Base-by-base conservation (phyloP, 2,329 filamentous ascomycete genomes). In the Xylaria sp. region DNA sequence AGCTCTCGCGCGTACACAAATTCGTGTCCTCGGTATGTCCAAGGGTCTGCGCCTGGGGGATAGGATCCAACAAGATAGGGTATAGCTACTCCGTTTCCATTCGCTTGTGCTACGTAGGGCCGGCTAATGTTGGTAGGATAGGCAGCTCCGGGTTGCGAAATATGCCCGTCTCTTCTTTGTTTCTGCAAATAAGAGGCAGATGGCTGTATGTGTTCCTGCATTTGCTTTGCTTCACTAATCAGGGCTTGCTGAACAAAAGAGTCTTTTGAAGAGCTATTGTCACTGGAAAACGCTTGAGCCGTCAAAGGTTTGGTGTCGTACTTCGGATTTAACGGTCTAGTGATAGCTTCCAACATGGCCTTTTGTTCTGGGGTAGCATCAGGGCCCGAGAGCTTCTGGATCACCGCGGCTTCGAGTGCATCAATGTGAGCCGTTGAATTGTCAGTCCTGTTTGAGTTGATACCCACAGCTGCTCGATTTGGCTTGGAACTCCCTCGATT, bases 31-130 rank as follows among this genome's bases (percentile, higher is more conserved):
- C 75, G 80, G 28, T 81, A 83, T 13, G 76, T 78, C 36, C 81
- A 80, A n/a, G 80, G 75, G 23, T 80, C 79, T 59, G 83, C 74
- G 4, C 83, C 84, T 20, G 77, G 76, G 31, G 85, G 85, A 23
- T 87, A 79, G 38, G 79, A 80, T 38, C 88, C 88, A 59, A 89
- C 78, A 20, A 90, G 82, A 72, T 90, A 90, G 0, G 88, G 88
- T 49, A 76, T 72, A 11, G 74, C 70, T 5, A 74, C 62, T 23
- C 60, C 53, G 28, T 59, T 64, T 26, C 56, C 60, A 44, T 53
- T 69, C 10, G 28, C 57, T 49, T 42, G 58, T 48, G 53, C 26
- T n/a, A 61, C 38, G 33, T 64, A 65, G 3, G 62, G 42, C 17
- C 49, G 13, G 10, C 61, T 65, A 51, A 42, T 66, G 31, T 69